phyloP scores from a whole-genome alignment of 805 yeast species.

The Nakazawaea holstii region DNA sequence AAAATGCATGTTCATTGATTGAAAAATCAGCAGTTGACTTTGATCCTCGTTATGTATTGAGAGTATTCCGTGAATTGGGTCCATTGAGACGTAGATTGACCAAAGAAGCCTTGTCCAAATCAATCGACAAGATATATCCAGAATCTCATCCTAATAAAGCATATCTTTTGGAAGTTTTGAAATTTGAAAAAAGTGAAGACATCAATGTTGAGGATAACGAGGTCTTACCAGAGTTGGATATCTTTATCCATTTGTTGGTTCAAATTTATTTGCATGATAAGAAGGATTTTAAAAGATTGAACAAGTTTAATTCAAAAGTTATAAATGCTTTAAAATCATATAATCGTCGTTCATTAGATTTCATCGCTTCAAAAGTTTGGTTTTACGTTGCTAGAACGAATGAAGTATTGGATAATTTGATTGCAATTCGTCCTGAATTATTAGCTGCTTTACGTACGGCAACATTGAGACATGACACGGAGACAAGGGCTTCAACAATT shows the following conservation, averaged over 20 bases:
- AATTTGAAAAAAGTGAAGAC: conserved; percentile 24
- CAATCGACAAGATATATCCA: conserved; percentile 55
- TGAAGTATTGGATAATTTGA: conserved; percentile 53
- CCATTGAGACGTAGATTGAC: conserved; percentile 62
- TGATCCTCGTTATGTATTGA: conserved; percentile 85
- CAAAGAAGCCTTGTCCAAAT: conserved; percentile 45
- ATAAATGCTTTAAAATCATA: conserved; percentile 53
- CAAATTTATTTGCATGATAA: conserved; percentile 73
- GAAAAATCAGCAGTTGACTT: conserved; percentile 62
- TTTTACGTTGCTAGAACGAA: conserved; percentile 78
- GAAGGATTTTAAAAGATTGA: conserved; percentile 41
- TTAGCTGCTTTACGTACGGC: conserved; percentile 79
- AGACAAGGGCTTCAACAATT: conserved; percentile 82
- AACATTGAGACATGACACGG: conserved; percentile 85
- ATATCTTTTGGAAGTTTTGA: conserved; percentile 31
- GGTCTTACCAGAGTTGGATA: conserved; percentile 72
- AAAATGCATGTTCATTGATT: conserved; percentile 35
- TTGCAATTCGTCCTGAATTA: conserved; percentile 62
- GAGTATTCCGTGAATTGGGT: conserved; percentile 79
- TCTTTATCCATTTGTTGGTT: conserved; percentile 71
- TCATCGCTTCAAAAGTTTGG: conserved; percentile 88
- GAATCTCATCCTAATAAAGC: conserved; percentile 35
- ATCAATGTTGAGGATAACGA: conserved; percentile 25
- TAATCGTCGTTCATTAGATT: conserved; percentile 81
- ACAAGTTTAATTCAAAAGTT: conserved; percentile 46